Conservation (phyloP, 148 eudicot species). For the Rhododendron ferrugineum region DNA sequence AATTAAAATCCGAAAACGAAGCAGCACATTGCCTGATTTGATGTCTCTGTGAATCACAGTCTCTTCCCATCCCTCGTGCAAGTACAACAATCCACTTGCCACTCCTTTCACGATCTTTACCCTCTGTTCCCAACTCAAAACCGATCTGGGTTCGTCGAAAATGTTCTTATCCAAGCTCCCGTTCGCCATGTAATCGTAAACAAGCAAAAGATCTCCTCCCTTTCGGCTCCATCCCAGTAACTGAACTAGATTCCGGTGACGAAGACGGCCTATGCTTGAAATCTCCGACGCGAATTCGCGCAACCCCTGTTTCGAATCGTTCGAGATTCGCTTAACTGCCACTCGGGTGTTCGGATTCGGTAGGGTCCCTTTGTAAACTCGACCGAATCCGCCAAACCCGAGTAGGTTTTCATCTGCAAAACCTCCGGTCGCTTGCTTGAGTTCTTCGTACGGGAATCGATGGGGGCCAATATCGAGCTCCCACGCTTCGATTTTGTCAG, state of each 20-base stretch:
- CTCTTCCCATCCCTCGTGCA: constrained; percentile 58
- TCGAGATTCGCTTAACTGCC: constrained; percentile 38
- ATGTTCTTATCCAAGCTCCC: constrained; percentile 52
- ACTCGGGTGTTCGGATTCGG: constrained; percentile 21
- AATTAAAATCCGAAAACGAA: constrained; percentile 21
- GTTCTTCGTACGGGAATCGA: constrained; percentile 32
- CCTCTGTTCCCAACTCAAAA: constrained; percentile 41
- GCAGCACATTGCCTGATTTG: constrained; percentile 56
- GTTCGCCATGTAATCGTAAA: constrained; percentile 60
- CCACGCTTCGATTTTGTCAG: constrained; percentile 41
- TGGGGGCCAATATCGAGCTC: constrained; percentile 38
- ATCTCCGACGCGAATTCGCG: constrained; percentile 43
- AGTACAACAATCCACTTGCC: constrained; percentile 37
- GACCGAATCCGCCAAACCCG: constrained; percentile 53
- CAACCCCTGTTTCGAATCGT: constrained; percentile 41
- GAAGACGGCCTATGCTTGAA: constrained; percentile 32
- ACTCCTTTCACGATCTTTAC: constrained; percentile 43
- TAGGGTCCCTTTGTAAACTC: constrained; percentile 35
- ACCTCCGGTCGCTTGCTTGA: constrained; percentile 36
- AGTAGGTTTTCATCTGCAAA: constrained; percentile 32
- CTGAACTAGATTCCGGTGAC: constrained; percentile 42
- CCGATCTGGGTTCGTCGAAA: constrained; percentile 15
- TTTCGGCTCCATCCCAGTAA: constrained; percentile 44
- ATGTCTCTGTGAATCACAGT: constrained; percentile 56
- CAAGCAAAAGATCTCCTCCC: constrained; percentile 40